Evolutionary conservation across 176 grass and related monocot species (phyloP), one percentile per base, ranked within the genome.

Genomic region (Tuctoria greenei): DNA sequence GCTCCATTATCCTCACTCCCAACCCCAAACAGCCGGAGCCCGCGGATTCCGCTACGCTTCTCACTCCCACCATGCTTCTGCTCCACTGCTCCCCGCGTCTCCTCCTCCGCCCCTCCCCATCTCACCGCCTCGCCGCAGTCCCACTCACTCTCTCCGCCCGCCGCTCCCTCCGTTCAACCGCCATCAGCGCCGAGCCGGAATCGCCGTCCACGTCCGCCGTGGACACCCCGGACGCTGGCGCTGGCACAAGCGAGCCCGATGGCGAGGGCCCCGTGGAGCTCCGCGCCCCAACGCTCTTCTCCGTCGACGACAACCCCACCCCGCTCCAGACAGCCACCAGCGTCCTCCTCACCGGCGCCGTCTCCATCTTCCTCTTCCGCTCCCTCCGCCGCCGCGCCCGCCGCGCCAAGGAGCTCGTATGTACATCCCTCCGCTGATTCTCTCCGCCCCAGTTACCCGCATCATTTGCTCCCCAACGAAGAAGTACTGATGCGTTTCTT

Each of bases 381-480:
- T 81, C 95, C 64, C 89, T 98, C 42, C 95, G 95, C 36, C 95
- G 95, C 75, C 91, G 95, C 61, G 95, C 91, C 40, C 88, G 88
- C 52, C 83, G 95, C 74, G 86, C 88, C 56, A 93, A 93, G 85
- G 95, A 98, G 62, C 71, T 92, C 50, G 95, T 92, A 88, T 42
- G 95, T 92, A 88, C 86, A 61, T 37, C n/a, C 40, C 40, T 45
- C 26, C 1, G 31, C 49, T 70, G n/a, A 43, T 14, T 47, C 43
- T 35, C 11, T 23, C 37, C 44, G 44, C 10, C n/a, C 28, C 31
- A 43, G 14, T 28, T 35, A 8, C 35, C 26, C 17, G 10, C 41
- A 5, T 4, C 26, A 13, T 7, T 8, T 6, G 25, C 26, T 63
- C 42, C n/a, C 26, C 17, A 35, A 23, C 17, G 36, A 44, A 8